Evolutionary conservation across 148 eudicot genomes (phyloP), one percentile per base, ranked within the genome.

Genomic region (Vaccinium darrowii): DNA sequence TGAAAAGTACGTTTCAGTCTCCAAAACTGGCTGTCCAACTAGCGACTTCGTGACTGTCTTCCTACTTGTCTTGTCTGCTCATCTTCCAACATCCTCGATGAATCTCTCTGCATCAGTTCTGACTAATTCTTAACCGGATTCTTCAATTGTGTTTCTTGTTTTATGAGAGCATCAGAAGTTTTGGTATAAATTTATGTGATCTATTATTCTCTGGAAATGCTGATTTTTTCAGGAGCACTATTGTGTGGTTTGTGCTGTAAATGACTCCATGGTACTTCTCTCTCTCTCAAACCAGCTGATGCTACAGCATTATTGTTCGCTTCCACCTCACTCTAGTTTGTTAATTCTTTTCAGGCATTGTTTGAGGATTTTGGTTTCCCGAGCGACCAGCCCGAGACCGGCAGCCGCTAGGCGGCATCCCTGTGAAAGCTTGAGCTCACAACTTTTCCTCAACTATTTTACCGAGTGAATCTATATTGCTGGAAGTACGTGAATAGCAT

Each of bases 251-350:
- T 78, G 33, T 88, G 98, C 95, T 76, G 90, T 93, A 86, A 93
- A 95, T 36, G 98, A 93, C 79, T 90, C 94, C 81, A 76, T 91
- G 96, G 98, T 94, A 94, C 78, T 92, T 85, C 10, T n/a, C 12
- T 39, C 56, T 77, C 63, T 14, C 49, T 4, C 27, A 67, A 82
- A 73, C 81, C 33, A 76, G 14, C 54, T 14, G 52, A 62, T 74
- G 57, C 63, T 33, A 81, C 39, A 13, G 30, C 27, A 11, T 3
- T 50, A 18, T 16, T 12, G 7, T 39, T 65, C 25, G 23, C 51
- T 23, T 47, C 84, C 54, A 74, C 76, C 43, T 19, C n/a, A 53
- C 56, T 27, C 19, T 14, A 7, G n/a, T 52, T 56, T 51, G 84
- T 30, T 49, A 25, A 80, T 84, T 57, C 63, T 47, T 33, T 86